phyloP scores from a whole-genome alignment of 371 early-diverging fungal species.

The Apophysomyces trapeziformis region DNA sequence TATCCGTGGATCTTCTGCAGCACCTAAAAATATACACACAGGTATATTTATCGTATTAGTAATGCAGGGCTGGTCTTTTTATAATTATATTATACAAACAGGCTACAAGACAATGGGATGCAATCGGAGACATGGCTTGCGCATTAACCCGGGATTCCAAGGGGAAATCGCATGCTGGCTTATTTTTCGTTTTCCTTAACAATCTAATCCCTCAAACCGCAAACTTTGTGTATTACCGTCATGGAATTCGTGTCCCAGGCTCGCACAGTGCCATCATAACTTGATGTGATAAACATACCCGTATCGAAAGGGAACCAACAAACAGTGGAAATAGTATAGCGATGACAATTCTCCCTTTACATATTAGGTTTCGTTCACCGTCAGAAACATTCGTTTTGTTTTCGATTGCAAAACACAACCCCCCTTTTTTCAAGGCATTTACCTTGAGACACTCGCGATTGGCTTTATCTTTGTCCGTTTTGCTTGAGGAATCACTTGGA shows the following conservation, averaged over 20 bases:
- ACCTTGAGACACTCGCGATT: conserved; percentile 54
- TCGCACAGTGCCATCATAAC: conserved; percentile 78
- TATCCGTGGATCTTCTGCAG: conserved; percentile 69
- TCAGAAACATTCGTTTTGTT: neutral
- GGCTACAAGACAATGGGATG: conserved; percentile 80
- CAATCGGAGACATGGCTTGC: conserved; percentile 76
- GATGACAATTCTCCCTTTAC: conserved; percentile 58
- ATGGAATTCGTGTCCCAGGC: conserved; percentile 88
- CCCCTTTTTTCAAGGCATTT: conserved; percentile 8
- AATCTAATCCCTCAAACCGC: neutral
- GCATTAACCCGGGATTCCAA: conserved; percentile 68
- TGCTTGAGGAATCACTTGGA: conserved; percentile 45
- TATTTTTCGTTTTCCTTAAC: neutral
- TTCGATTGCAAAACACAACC: neutral
- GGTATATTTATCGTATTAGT: neutral
- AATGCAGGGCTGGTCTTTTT: conserved; percentile 10
- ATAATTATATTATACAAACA: conserved; percentile 43
- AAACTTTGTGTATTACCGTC: conserved; percentile 42
- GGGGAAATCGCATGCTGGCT: conserved; percentile 70
- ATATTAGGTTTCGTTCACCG: neutral
- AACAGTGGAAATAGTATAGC: conserved; percentile 70
- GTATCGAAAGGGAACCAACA: conserved; percentile 88
- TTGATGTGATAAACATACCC: conserved; percentile 85
- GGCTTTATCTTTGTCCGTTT: conserved; percentile 46
- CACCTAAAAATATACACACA: conserved; percentile 32